phyloP scores from a whole-genome alignment of 768 basidiomycete genomes.

The Wakefieldia striispora region DNA sequence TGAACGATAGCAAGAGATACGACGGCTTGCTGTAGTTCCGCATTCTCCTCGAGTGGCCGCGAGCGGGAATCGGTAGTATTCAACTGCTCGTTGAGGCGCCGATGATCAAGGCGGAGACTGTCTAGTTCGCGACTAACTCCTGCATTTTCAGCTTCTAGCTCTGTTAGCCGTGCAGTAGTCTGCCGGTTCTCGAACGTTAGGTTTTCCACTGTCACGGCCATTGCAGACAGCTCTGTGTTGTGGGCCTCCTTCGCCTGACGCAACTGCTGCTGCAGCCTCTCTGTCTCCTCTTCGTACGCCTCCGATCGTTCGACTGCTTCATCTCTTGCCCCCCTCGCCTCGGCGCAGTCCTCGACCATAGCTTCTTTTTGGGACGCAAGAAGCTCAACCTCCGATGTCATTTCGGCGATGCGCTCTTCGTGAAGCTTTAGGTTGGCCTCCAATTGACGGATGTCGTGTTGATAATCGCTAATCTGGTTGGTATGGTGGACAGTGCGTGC shows the following conservation, averaged over 20 bases:
- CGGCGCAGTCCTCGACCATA: conserved; percentile 83
- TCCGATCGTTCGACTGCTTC: conserved; percentile 56
- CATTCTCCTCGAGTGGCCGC: conserved; percentile 9
- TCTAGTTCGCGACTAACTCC: conserved; percentile 14
- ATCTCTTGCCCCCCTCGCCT: conserved; percentile 72
- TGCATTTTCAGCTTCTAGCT: conserved; percentile 16
- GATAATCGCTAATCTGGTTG: conserved; percentile 74
- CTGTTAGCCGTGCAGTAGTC: conserved; percentile 14
- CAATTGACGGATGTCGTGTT: conserved; percentile 73
- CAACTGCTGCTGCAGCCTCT: conserved; percentile 37
- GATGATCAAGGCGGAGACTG: conserved; percentile 7
- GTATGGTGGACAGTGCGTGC: conserved; percentile 60
- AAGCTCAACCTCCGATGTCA: conserved; percentile 67
- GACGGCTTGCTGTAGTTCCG: conserved; percentile 16
- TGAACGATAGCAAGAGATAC: conserved; percentile 24
- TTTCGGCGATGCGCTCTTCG: conserved; percentile 71
- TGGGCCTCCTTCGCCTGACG: conserved; percentile 21
- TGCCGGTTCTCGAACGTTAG: conserved; percentile 34
- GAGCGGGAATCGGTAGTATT: conserved; percentile 4
- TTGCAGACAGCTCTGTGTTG: conserved; percentile 34
- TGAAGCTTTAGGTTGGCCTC: conserved; percentile 73
- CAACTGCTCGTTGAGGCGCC: conserved; percentile 11
- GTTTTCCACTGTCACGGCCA: conserved; percentile 40
- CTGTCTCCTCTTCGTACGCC: conserved; percentile 60
- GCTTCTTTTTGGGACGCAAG: conserved; percentile 66